Base-by-base conservation (phyloP, 371 early-diverging fungal species). In the Lichtheimia ornata region DNA sequence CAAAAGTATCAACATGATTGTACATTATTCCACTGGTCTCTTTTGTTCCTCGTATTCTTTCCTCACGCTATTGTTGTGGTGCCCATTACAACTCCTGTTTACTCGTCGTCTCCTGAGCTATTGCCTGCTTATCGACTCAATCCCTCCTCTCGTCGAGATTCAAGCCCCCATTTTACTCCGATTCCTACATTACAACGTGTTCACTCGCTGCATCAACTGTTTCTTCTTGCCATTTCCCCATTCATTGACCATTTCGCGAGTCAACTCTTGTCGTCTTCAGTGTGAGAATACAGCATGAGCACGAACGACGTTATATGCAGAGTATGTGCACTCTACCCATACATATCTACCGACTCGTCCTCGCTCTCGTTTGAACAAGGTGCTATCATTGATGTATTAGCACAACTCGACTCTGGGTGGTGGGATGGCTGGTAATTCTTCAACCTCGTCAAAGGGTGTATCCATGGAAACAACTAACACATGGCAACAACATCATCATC, bases 391-490 rank as follows among this genome's bases (percentile, higher is more conserved):
- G 86, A 91, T 62, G 95, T 96, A 1, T 77, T 91, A 30, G 83
- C 87, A 5, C 86, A 90, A 62, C 86, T 93, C 53, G 88, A 91
- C 59, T 87, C 92, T 2, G 96, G 96, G 7, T 96, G 96, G 96
- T 96, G 96, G 96, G 91, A 94, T 67, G 93, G 92, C 41, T 73
- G 77, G 81, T 80, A 77, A 77, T 20, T 41, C 17, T 3, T 30
- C 15, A n/a, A n/a, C n/a, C n/a, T n/a, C 15, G 12, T 55, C 6
- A 11, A 40, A 56, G 22, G 3, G 35, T 22, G 22, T 22, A 22
- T 22, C 22, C 22, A 22, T 22, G 22, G 22, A 22, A 22, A 22
- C 22, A 22, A 22, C 22, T 22, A 22, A 22, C 22, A 2, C 25
- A 22, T 25, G 5, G 0, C 5, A 6, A n/a, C 45, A 35, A 57